phyloP scores from a whole-genome alignment of 345 rosid genomes.

The Pugionium cornutum region DNA sequence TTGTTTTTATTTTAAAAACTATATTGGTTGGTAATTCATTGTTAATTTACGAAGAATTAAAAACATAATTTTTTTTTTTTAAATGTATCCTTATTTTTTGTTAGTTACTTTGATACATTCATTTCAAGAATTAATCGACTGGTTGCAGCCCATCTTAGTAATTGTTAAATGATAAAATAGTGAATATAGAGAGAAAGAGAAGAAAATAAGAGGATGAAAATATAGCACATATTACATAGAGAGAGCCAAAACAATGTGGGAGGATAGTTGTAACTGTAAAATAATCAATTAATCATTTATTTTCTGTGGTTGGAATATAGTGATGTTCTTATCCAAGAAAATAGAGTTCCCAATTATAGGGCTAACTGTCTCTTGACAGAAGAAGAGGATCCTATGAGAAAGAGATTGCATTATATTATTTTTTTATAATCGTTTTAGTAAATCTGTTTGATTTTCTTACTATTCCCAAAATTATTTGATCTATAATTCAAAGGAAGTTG shows the following conservation, averaged over 20 bases:
- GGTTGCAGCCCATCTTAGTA: no score
- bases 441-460: neutral
- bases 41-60: no score
- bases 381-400: conserved; percentile 16
- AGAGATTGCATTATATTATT: neutral
- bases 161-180: no score
- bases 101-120: no score
- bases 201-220: neutral
- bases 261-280: conserved; percentile 11
- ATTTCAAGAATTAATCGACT: no score
- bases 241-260: conserved; percentile 11
- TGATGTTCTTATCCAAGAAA: conserved; percentile 5
- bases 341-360: conserved; percentile 20
- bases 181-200: no score
- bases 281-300: conserved; percentile 21
- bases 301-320: conserved; percentile 13
- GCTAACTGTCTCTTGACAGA: conserved; percentile 17
- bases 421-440: neutral
- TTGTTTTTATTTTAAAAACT: no score
- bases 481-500: conserved; percentile 2
- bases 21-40: no score
- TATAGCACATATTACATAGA: neutral
- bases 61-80: no score
- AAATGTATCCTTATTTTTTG: no score
- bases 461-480: neutral